phyloP scores from a whole-genome alignment of 1,284 basidiomycete species.

The Schizophyllum commune region DNA sequence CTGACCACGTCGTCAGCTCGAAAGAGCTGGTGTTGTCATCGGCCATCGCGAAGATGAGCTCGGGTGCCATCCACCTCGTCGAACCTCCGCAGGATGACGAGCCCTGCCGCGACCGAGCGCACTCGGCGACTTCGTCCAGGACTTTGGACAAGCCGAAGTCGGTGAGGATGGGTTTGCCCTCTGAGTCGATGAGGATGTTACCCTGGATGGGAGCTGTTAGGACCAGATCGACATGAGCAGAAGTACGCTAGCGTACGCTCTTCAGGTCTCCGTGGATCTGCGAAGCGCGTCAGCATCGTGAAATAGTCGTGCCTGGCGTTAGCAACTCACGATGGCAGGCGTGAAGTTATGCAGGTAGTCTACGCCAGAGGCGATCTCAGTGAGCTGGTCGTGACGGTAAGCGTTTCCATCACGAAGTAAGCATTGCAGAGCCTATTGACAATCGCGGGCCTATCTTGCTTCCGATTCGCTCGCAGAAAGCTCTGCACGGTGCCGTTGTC shows the following conservation, averaged over 20 bases:
- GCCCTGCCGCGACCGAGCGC: too few species aligned
- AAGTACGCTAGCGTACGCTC: conserved; percentile 29
- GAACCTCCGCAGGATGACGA: conserved; percentile 17
- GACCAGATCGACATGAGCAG: too few species aligned
- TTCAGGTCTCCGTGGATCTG: conserved; percentile 48
- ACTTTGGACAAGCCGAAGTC: conserved; percentile 37
- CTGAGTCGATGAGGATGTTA: conserved; percentile 32
- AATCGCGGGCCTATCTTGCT: conserved; percentile 33
- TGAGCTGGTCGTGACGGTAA: conserved; percentile 27
- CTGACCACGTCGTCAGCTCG: conserved; percentile 40
- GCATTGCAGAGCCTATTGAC: conserved; percentile 17
- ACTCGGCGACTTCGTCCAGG: conserved; percentile 20
- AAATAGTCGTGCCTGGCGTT: too few species aligned
- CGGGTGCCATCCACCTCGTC: conserved; percentile 46
- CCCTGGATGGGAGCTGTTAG: too few species aligned
- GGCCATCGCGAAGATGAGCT: conserved; percentile 40
- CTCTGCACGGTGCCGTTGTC: conserved; percentile 45
- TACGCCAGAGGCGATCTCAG: conserved; percentile 45
- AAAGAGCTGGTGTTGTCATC: conserved; percentile 34
- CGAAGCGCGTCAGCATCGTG: too few species aligned
- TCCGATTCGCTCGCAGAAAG: conserved; percentile 35
- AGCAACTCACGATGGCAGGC: conserved; percentile 40
- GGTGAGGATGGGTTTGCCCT: conserved; percentile 26
- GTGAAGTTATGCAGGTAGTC: conserved; percentile 43
- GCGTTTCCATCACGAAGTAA: not conserved